Base-by-base conservation (phyloP, 78 protist species). In the Blattamonas nauphoetae region DNA sequence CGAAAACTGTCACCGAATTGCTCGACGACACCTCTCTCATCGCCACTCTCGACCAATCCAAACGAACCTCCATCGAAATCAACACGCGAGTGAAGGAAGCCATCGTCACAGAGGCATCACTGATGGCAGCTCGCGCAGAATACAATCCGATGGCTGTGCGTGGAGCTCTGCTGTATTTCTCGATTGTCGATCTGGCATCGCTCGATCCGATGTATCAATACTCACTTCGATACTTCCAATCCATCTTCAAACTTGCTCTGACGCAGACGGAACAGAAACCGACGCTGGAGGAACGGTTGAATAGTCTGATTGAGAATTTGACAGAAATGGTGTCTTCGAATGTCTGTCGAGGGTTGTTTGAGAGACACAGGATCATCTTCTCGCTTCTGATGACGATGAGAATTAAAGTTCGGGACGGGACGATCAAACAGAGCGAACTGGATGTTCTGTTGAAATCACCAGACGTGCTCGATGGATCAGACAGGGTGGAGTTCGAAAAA, bases 111-210 rank as follows among this genome's bases (percentile, higher is more conserved):
- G 89, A 1, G 3, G 2, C 44, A 90, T 90, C 64, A 91, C 93
- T 32, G 92, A 87, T 4, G 64, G 3, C 44, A 79, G 90, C 2
- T 2, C 85, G 96, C 29, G 46, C 3, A 42, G 3, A 21, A 6
- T 96, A 94, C 87, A 88, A 89, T 0, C 92, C 94, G 2, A 94
- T 85, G 3, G 96, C 97, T 1, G 87, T 84, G 85, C 90, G 98
- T 4, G 98, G 96, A 42, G 46, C 96, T 2, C 89, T 92, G 79
- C 91, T 96, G 42, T 96, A 92, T 94, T 94, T 93, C 84, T 89
- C 42, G 34, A 81, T 96, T 63, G 0, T 90, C 0, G 36, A 71
- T 11, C 86, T 95, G 64, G 34, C 91, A 2, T 89, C 87, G 32
- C 87, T 95, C 86, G 88, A 84, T 84, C 3, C 85, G n/a, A n/a